Evolutionary conservation across 2,329 filamentous ascomycete species (phyloP).

Genomic region (Cladophialophora psammophila): DNA sequence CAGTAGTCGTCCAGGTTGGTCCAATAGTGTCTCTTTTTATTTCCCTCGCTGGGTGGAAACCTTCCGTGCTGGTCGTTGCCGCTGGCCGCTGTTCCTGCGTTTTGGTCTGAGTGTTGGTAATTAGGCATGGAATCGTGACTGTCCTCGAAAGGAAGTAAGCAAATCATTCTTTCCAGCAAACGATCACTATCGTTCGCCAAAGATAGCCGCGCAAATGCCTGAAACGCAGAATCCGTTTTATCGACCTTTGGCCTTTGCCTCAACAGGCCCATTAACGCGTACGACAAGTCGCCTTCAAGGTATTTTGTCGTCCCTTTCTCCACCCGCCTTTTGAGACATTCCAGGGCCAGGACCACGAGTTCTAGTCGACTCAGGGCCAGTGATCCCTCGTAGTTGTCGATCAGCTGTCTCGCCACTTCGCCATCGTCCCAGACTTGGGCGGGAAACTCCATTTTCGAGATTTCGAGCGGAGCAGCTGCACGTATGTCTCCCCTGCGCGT

Average conservation of each 20-base stretch:
- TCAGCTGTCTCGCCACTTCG: slow-evolving; percentile 49
- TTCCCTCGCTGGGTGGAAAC: neutral
- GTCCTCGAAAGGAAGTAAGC: slow-evolving; percentile 47
- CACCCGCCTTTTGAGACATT: slow-evolving; percentile 50
- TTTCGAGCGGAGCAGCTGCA: slow-evolving; percentile 31
- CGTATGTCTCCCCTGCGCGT: slow-evolving; percentile 42
- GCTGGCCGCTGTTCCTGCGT: neutral
- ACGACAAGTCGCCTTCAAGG: slow-evolving; percentile 52
- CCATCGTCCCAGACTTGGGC: slow-evolving; percentile 52
- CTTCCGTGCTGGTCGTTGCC: neutral
- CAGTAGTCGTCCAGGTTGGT: slow-evolving; percentile 47
- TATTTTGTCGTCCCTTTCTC: slow-evolving; percentile 45
- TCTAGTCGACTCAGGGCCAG: slow-evolving; percentile 52
- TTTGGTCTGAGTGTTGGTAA: neutral
- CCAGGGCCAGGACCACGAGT: slow-evolving; percentile 51
- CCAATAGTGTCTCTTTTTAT: slow-evolving; percentile 35
- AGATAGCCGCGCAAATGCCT: slow-evolving; percentile 58
- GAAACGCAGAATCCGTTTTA: slow-evolving; percentile 52
- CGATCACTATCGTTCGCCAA: slow-evolving; percentile 55
- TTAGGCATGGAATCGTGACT: too few relatives aligned
- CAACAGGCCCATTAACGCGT: slow-evolving; percentile 57
- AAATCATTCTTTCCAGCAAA: slow-evolving; percentile 57
- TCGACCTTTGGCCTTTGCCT: slow-evolving; percentile 51
- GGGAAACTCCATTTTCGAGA: slow-evolving; percentile 53
- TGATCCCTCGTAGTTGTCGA: slow-evolving; percentile 56